A percentile compares a stretch with the other conserved stretches of the same genome.
phyloP scores from a whole-genome alignment of 1,284 basidiomycete genomes.

The Serendipita sp. region DNA sequence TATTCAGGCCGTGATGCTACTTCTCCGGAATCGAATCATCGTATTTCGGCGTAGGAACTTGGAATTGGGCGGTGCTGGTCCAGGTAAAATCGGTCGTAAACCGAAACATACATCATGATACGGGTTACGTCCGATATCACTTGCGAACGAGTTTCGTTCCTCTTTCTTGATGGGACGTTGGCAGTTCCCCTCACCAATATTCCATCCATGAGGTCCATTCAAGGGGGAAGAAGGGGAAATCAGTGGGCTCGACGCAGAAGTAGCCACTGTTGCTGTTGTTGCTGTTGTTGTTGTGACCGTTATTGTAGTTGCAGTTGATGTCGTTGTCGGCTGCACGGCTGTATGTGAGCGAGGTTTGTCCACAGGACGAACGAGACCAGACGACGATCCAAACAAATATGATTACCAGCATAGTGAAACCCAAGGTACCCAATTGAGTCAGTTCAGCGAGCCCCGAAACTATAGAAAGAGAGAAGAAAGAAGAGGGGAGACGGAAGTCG shows the following conservation, averaged over 20 bases:
- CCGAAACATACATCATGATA: background rate
- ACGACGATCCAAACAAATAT: no score
- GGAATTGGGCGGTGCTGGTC: background rate
- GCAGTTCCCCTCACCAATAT: background rate
- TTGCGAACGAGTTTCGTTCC: background rate
- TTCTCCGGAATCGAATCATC: no score
- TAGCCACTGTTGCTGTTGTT: no score
- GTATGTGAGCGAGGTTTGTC: background rate
- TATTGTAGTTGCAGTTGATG: no score
- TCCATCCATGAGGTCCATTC: background rate
- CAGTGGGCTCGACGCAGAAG: no score
- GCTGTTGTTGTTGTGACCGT: no score
- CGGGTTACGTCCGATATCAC: background rate
- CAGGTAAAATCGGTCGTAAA: background rate
- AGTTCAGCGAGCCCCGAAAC: slow-evolving; percentile 9
- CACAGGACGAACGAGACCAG: background rate
- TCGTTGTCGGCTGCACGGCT: background rate
- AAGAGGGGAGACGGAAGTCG: slow-evolving; percentile 8
- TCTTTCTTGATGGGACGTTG: background rate
- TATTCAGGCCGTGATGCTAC: no score
- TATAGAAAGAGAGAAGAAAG: slow-evolving; percentile 8
- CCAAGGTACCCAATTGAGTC: background rate
- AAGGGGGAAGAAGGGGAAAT: no score
- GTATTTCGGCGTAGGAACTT: no score
- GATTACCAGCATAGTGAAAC: no score